Base-by-base conservation (phyloP, 495 filamentous ascomycete genomes). In the Entonaema liquescens region DNA sequence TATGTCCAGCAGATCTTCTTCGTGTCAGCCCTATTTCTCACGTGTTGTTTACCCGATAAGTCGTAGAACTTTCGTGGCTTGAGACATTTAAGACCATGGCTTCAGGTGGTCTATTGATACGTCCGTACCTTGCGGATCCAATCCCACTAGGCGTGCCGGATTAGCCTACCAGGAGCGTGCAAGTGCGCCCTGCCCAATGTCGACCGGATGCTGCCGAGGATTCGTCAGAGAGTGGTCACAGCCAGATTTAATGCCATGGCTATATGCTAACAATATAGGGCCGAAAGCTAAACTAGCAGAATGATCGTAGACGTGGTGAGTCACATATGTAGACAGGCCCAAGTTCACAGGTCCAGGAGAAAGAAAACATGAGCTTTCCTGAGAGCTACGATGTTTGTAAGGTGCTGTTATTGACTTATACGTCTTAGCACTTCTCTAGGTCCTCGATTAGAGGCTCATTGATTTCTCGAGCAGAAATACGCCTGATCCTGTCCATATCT, bases 41-140 rank as follows among this genome's bases (percentile, higher is more conserved):
- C 71, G 63, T 72, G 62, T 53, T 53, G 7, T 60, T 15, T 70
- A 8, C 33, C 33, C 64, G 19, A 28, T 33, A 61, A 40, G 59
- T 53, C 11, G 56, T 62, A 58, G 40, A 49, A 49, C 42, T 56
- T 61, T 40, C 54, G 47, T 62, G 23, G 55, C 7, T 64, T 76
- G 66, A 77, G 65, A 77, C 75, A 77, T 68, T 47, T 26, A 19
- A 70, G 65, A 74, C 64, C 62, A 65, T 75, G 73, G 70, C 73
- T 77, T 72, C 47, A 69, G 68, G 65, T 74, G 66, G 70, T 72
- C 66, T 65, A 36, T 62, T 67, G 53, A 62, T 77, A 77, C 73
- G 75, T 72, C 66, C 75, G 75, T 77, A 77, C 64, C 72, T 73
- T 71, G 75, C 73, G 71, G 62, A 66, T 69, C 62, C 47, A 66